These are phyloP conservation scores for Taphrina confusa DNA, from an alignment of 1,139 yeast species.

Conservation along the genomic window DNA sequence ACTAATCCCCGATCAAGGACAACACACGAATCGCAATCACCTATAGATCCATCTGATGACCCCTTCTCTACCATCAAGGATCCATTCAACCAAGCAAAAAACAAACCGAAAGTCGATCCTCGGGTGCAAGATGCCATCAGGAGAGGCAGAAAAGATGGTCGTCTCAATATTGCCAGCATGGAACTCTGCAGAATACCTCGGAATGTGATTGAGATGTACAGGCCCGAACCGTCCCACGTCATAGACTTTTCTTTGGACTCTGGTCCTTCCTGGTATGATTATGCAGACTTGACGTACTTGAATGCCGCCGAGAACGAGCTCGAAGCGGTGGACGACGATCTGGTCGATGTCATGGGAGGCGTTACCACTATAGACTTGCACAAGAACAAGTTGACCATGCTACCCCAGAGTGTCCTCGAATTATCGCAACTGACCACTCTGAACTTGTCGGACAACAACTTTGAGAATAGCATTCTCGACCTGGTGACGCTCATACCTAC, in stretches of 20 bases:
- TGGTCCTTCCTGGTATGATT: constrained; percentile 23
- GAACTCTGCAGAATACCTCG: constrained; percentile 10
- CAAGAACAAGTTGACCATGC: constrained; percentile 7
- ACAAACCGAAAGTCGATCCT: neutral
- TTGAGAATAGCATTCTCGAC: neutral
- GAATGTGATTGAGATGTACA: constrained; percentile 26
- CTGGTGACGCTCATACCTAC: neutral
- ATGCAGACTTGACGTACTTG: constrained; percentile 11
- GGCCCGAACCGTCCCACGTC: constrained; percentile 30
- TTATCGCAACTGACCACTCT: constrained; percentile 7
- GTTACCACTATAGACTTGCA: constrained; percentile 24
- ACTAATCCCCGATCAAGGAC: neutral
- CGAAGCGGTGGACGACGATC: neutral
- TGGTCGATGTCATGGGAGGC: constrained; percentile 11
- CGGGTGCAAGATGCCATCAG: constrained; percentile 6
- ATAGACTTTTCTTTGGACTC: constrained; percentile 22
- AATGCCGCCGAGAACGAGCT: constrained; percentile 31
- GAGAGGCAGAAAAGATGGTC: constrained; percentile 10
- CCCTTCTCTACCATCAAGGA: constrained; percentile 22
- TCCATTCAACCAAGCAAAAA: constrained; percentile 27
- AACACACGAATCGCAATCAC: neutral
- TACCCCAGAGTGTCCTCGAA: constrained; percentile 7
- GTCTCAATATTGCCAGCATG: constrained; percentile 17
- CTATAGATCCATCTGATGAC: constrained; percentile 5
- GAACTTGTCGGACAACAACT: constrained; percentile 14